Evolutionary conservation across 2,329 filamentous ascomycete genomes (phyloP), one percentile per base, ranked within the genome.

Genomic region (Ophiostoma sp.): DNA sequence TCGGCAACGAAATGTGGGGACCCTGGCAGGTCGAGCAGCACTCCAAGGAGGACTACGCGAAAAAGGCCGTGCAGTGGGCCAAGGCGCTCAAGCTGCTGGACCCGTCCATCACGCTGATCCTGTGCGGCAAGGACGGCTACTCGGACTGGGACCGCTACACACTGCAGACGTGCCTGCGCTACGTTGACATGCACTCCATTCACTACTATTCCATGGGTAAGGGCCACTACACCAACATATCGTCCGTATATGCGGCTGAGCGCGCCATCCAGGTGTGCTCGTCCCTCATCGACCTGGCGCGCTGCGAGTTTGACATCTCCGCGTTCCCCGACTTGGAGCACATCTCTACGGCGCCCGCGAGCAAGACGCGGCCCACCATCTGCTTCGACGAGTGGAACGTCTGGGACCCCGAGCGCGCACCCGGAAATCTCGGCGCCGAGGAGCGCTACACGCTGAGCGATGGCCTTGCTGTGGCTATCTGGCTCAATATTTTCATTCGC

Each of bases 361-460:
- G 38, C 58, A 62, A 62, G 58, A 62, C 16, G 58, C 67, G 49
- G 4, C 80, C 84, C 3, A 88, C 83, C 66, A 91, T 93, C 75
- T 93, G 90, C 81, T 93, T 93, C 75, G 90, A 93, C 75, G 90
- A 93, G 77, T 93, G 90, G 90, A 93, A 93, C 76, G 89, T 93
- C 8, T 93, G 90, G 90, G 89, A 92, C 73, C 88, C 89, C 0
- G 81, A 83, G 67, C 85, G 89, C 8, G 89, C 90, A 0, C 88
- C 88, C 0, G 90, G 90, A 16, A 86, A 89, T 73, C 76, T 84
- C 70, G 90, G 90, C 16, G 90, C 88, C 5, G 90, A 93, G 77
- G 89, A 93, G 75, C 80, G 78, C 73, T 91, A 93, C 79, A 92
- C 87, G 0, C 83, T 93, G 7, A 91, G 88, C 0, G 90, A 93